phyloP scores from a whole-genome alignment of 768 basidiomycete species.

The Dentipellis sp. region DNA sequence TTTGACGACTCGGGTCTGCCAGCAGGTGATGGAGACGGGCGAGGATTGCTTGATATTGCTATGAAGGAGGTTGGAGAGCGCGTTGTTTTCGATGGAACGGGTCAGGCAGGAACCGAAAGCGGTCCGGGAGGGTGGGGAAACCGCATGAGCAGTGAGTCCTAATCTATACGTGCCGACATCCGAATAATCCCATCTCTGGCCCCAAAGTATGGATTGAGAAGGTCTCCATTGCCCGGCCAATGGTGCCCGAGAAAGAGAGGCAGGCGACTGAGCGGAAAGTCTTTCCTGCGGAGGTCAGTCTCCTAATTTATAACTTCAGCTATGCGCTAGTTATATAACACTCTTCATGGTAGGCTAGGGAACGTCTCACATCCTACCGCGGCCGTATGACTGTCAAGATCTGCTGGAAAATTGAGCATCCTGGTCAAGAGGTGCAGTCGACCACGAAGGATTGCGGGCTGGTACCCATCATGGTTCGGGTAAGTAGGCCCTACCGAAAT shows the following conservation, averaged over 20 bases:
- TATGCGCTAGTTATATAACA: neutral
- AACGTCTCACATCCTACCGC: slow-evolving; percentile 86
- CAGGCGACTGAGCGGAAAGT: slow-evolving; percentile 65
- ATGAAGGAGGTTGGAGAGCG: slow-evolving; percentile 82
- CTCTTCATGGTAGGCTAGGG: slow-evolving; percentile 59
- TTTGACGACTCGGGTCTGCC: slow-evolving; percentile 89
- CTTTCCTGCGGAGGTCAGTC: slow-evolving; percentile 79
- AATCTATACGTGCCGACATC: slow-evolving; percentile 4
- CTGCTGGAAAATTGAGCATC: slow-evolving; percentile 66
- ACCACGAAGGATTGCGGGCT: slow-evolving; percentile 81
- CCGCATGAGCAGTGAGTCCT: slow-evolving; percentile 67
- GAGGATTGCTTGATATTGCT: slow-evolving; percentile 69
- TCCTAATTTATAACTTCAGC: neutral
- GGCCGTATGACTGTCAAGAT: slow-evolving; percentile 84
- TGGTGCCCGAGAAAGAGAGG: slow-evolving; percentile 79
- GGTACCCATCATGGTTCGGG: slow-evolving; percentile 94
- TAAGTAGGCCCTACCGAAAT: slow-evolving; percentile 32
- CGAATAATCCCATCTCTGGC: slow-evolving; percentile 6
- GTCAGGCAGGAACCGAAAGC: slow-evolving; percentile 41
- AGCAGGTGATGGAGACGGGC: slow-evolving; percentile 63
- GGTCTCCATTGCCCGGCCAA: slow-evolving; percentile 74
- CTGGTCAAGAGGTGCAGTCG: slow-evolving; percentile 57
- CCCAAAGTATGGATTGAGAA: slow-evolving; percentile 82
- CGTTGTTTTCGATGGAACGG: slow-evolving; percentile 83
- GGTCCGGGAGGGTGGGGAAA: slow-evolving; percentile 65